Base-by-base conservation (phyloP, 192 early-diverging fungal species). In the Coemansia javaensis region DNA sequence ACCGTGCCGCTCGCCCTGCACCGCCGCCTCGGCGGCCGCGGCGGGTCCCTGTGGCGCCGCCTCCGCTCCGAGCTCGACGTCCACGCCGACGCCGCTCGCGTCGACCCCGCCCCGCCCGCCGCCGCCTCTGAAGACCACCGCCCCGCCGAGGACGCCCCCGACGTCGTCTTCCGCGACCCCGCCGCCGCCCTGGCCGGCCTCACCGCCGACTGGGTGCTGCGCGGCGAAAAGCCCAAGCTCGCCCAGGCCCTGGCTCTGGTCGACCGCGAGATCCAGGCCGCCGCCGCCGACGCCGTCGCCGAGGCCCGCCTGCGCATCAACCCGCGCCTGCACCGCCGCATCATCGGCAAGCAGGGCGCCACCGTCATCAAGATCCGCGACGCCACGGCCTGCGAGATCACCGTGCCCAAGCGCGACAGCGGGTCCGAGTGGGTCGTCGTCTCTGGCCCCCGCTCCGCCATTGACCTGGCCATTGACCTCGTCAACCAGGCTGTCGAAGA, bases 271-370 rank as follows among this genome's bases (percentile, higher is more conserved):
- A 33, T 62, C 17, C 44, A 15, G 7, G 17, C 13, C 17, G 56
- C 51, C 1, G 47, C 13, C 17, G 56, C 51, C 1, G 47, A 38
- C 1, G n/a, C 28, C 0, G 37, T 31, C n/a, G 39, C 50, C 20
- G 73, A 69, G 21, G 79, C 71, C 0, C 68, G 66, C 14, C 20
- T 79, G 25, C 56, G 70, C 10, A 37, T 81, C 16, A 73, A 77
- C 28, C 68, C 80, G 25, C 53, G 55, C 18, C 39, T 59, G 27
- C 79, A 82, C 50, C 80, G 86, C 28, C 77, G 84, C 42, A 79
- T 93, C 22, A 90, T 93, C 50, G 90, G 90, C 40, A 77, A 80
- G 54, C 74, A 65, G 33, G 90, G 90, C 15, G 42, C 72, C 1
- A 90, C 81, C 18, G 87, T 93, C 50, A 73, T 64, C 23, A 63